Evolutionary conservation across 768 basidiomycete species (phyloP).

Genomic region (Gloeophyllum trabeum): DNA sequence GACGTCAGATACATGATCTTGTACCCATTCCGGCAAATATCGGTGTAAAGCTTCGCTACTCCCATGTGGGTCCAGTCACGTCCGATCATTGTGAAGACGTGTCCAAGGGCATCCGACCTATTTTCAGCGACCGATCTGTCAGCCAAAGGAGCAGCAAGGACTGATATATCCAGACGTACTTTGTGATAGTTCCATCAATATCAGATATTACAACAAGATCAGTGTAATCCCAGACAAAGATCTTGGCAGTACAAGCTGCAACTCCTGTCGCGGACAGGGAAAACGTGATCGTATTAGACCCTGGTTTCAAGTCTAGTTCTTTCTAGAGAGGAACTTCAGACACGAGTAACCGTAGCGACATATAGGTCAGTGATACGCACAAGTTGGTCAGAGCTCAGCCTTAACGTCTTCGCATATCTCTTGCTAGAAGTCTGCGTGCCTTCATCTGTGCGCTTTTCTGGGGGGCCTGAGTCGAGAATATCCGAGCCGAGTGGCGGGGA

Average conservation of each 20-base stretch:
- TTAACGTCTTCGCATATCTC: conserved; percentile 82
- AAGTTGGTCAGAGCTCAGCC: conserved; percentile 90
- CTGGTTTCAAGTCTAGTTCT: conserved; percentile 72
- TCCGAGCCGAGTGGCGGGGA: neutral
- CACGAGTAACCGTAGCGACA: neutral
- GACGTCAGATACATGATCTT: conserved; percentile 97
- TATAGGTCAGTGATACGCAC: conserved; percentile 16
- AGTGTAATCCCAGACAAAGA: conserved; percentile 93
- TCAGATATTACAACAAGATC: conserved; percentile 91
- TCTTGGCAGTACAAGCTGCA: conserved; percentile 80
- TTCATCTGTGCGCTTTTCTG: conserved; percentile 82
- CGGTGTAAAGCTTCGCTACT: conserved; percentile 94
- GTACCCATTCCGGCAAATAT: conserved; percentile 92
- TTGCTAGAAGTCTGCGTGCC: conserved; percentile 25
- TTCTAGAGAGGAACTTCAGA: conserved; percentile 37
- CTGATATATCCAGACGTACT: conserved; percentile 49
- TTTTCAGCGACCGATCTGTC: neutral
- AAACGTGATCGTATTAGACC: conserved; percentile 88
- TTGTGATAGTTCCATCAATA: conserved; percentile 98
- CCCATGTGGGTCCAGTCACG: conserved; percentile 98
- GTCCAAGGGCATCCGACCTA: conserved; percentile 92
- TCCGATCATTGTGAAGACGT: conserved; percentile 95
- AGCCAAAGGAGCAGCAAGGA: neutral
- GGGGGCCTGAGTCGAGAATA: conserved; percentile 2
- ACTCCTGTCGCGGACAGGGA: conserved; percentile 77